Base-by-base conservation (phyloP, 2,329 filamentous ascomycete species). In the Laburnicola sp. region DNA sequence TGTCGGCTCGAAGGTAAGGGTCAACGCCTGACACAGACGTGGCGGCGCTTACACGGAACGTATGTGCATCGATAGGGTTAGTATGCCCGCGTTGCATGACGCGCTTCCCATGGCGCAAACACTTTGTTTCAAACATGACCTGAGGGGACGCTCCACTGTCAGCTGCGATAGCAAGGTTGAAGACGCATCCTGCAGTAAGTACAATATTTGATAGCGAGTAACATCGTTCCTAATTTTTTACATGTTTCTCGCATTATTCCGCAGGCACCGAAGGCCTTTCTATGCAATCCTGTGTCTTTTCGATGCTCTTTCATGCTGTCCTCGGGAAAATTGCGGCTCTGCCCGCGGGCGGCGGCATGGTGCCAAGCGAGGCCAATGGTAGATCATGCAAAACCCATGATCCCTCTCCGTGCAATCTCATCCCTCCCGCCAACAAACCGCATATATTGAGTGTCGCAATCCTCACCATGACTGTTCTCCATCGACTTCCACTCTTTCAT, bases 401-500 rank as follows among this genome's bases (percentile, higher is more conserved):
- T 30, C 21, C 26, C 11, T n/a, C 23, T 27, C 42, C 41, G 41
- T 35, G 41, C 23, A 44, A 44, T 44, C 30, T 23, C 27, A 32
- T 44, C 9, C 30, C 30, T 23, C 26, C 8, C 4, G 35, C 22
- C 4, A 8, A 22, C 26, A 6, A 5, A 44, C 21, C 11, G 4
- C 37, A 45, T 45, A 45, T 45, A 45, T 9, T 22, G 16, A 36
- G 23, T 4, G 32, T 16, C n/a, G 11, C 9, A 8, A 28, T 6
- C 9, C n/a, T 25, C 4, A 21, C 3, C 23, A 21, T 37, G 32
- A 6, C 3, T 16, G 8, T 10, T 27, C 10, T 28, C n/a, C 42
- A 45, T 37, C 32, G 42, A 45, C 42, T 45, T 45, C 16, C 23
- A 11, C 42, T 45, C 42, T 27, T 37, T 45, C 42, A 45, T 45